Base-by-base conservation (phyloP, 2,329 filamentous ascomycete species). In the Xylaria sp. region DNA sequence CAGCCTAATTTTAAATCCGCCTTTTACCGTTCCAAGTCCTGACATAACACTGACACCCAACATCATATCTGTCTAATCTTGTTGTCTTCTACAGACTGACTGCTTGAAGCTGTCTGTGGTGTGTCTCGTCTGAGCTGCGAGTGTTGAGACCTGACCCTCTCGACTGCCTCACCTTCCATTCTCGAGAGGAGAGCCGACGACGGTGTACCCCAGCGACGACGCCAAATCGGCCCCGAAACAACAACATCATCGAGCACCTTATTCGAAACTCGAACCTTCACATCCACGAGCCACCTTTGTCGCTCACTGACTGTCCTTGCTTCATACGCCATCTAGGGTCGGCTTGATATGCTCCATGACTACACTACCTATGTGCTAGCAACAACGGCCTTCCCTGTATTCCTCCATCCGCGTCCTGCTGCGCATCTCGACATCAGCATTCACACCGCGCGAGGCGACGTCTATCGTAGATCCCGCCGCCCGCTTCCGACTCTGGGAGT, bases 311-410 rank as follows among this genome's bases (percentile, higher is more conserved):
- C 48, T 13, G 48, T 17, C 6, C 5, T 51, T 31, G 1, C 31
- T 44, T 1, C 40, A 20, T 15, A 56, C 42, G 20, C 20, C 44
- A 36, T 44, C 13, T 9, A 38, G 42, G 20, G 10, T 44, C 42
- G 17, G 20, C 65, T 70, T 62, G 68, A 68, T 23, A 68, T 68
- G 65, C 68, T 59, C 65, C 46, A n/a, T 49, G 42, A 15, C 65
- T 53, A 23, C 42, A 15, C 62, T 57, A 23, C 42, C 42, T 58
- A 40, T 33, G 26, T 36, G 15, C 26, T 28, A 44, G 56, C 49
- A 65, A 33, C 42, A 53, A 60, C 65, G 54, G 59, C 65, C 56
- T 53, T 36, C 44, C 49, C 48, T 58, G 46, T 51, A 11, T 3
- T 53, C 54, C 36, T 53, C 49, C n/a, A 23, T 48, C 36, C 36